phyloP scores from a whole-genome alignment of 345 rosid genomes.

The Eucalyptus microcorys region DNA sequence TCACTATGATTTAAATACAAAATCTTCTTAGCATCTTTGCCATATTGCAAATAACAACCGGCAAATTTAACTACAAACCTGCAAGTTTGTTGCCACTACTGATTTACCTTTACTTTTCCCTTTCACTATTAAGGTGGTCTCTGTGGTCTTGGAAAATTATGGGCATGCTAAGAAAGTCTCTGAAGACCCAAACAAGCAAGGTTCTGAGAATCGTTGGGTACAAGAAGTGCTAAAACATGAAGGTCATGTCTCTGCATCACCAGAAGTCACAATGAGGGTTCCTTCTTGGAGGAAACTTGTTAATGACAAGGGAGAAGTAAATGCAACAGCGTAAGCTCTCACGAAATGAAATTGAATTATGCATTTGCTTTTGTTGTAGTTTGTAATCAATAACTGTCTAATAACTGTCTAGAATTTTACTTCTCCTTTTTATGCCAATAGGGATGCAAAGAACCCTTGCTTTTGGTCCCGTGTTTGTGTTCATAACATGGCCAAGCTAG shows the following conservation, averaged over 20 bases:
- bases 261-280: constrained; percentile 25
- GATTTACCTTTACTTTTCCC: background rate
- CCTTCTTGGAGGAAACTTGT: constrained; percentile 77
- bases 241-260: constrained; percentile 33
- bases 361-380: background rate
- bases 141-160: constrained; percentile 85
- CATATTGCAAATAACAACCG: background rate
- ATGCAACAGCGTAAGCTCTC: constrained; percentile 46
- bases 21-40: background rate
- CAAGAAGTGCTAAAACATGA: constrained; percentile 70
- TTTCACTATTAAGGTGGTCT: constrained; percentile 45
- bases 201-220: constrained; percentile 51
- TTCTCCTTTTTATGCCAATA: constrained; percentile 28
- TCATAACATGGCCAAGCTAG: constrained; percentile 88
- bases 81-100: background rate
- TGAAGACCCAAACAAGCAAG: constrained; percentile 15
- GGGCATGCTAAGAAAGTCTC: constrained; percentile 17
- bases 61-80: background rate
- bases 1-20: background rate
- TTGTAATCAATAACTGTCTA: background rate
- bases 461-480: constrained; percentile 96
- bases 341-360: background rate
- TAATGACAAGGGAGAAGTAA: constrained; percentile 70
- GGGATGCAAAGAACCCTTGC: constrained; percentile 63
- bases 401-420: background rate